phyloP scores from a whole-genome alignment of 2,329 filamentous ascomycete species.

The Coniella vitis region DNA sequence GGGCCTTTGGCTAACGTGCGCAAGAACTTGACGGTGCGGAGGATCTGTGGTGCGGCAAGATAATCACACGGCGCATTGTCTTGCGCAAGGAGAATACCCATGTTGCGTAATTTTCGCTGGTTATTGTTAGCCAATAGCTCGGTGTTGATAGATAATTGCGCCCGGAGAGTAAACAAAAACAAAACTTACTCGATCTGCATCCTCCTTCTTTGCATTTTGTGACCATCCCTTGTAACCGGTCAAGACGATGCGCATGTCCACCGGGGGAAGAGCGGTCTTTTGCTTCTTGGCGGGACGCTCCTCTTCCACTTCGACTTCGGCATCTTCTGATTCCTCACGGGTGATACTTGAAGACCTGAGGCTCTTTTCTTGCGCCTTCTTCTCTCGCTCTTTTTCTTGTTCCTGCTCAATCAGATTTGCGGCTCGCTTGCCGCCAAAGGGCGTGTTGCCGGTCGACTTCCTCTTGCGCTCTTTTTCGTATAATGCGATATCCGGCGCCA shows the following conservation, averaged over 20 bases:
- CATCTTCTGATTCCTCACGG: constrained; percentile 6
- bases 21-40: constrained; percentile 91
- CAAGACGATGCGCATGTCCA: constrained; percentile 70
- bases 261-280: constrained; percentile 56
- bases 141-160: too few species aligned
- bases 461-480: constrained; percentile 95
- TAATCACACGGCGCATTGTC: constrained; percentile 75
- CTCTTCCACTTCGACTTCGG: constrained; percentile 36
- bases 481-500: constrained; percentile 77
- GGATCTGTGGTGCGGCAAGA: constrained; percentile 76
- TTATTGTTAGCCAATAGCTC: constrained; percentile 16
- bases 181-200: constrained; percentile 65
- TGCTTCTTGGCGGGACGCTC: constrained; percentile 52
- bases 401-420: constrained; percentile 51
- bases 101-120: constrained; percentile 70
- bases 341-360: constrained; percentile 32
- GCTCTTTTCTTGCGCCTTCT: constrained; percentile 22
- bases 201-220: constrained; percentile 64
- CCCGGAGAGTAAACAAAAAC: too few species aligned
- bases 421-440: constrained; percentile 58
- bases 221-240: constrained; percentile 84
- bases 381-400: constrained; percentile 25
- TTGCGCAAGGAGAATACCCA: constrained; percentile 75
- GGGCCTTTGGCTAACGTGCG: constrained; percentile 78
- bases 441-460: constrained; percentile 37